A percentile compares a stretch with the other conserved stretches of the same genome.
Evolutionary conservation across 1,284 basidiomycete species (phyloP).

Genomic region (Grifola frondosa): DNA sequence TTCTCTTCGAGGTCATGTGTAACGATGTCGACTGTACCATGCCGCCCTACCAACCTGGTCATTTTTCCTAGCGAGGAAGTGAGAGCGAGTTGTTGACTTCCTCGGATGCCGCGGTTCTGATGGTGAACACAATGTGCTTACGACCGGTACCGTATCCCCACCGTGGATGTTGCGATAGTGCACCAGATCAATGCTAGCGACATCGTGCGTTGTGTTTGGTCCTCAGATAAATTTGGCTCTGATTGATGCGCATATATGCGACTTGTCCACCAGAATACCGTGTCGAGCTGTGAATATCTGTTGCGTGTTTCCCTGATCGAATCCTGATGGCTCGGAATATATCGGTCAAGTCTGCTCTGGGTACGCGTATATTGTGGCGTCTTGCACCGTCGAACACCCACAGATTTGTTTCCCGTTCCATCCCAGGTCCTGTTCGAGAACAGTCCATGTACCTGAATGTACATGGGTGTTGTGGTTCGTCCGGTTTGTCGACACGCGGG

Average conservation of each 20-base stretch:
- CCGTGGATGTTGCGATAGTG: constrained; percentile 37
- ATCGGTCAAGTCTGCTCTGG: constrained; percentile 68
- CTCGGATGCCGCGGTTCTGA: constrained; percentile 34
- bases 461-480: constrained; percentile 77
- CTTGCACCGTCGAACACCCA: neutral
- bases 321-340: constrained; percentile 65
- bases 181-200: constrained; percentile 37
- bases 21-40: constrained; percentile 77
- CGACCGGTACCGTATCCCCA: constrained; percentile 39
- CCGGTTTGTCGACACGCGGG: constrained; percentile 75
- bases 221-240: constrained; percentile 13
- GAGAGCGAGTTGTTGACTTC: constrained; percentile 52
- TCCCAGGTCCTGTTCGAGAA: constrained; percentile 73
- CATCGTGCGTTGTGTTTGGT: constrained; percentile 32
- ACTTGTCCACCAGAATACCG: constrained; percentile 47
- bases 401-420: constrained; percentile 8
- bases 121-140: constrained; percentile 16
- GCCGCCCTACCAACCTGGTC: constrained; percentile 62
- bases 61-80: constrained; percentile 61
- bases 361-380: constrained; percentile 37
- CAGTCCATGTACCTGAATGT: constrained; percentile 57
- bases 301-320: constrained; percentile 60
- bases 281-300: constrained; percentile 42
- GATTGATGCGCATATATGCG: constrained; percentile 37
- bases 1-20: constrained; percentile 76